Evolutionary conservation across 1,139 yeast species (phyloP).

Genomic region (Ashbya aceris): DNA sequence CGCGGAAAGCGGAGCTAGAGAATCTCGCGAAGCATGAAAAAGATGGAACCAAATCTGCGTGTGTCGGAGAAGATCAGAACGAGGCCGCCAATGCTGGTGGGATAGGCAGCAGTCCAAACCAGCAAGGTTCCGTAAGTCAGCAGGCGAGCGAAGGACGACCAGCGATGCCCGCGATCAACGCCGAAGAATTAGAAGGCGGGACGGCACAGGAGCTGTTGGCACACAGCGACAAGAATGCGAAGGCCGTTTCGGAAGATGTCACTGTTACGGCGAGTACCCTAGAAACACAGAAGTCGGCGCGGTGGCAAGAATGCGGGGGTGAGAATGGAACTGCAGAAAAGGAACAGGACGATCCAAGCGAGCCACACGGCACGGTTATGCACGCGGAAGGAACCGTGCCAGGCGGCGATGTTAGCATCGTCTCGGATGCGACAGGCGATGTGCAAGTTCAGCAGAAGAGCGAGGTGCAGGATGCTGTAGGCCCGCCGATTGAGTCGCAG

Average conservation of each 20-base stretch:
- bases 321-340: background rate
- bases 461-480: background rate
- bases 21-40: constrained; percentile 6
- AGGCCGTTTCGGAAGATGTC: background rate
- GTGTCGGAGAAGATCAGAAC: background rate
- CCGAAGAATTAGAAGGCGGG: background rate
- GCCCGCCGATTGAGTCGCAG: background rate
- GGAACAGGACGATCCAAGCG: background rate
- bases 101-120: too few species aligned
- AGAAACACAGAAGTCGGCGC: background rate
- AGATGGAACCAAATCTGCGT: background rate
- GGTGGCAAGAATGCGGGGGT: background rate
- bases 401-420: background rate
- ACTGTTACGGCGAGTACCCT: background rate
- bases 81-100: background rate
- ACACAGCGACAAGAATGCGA: background rate
- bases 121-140: background rate
- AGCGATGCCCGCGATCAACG: too few species aligned
- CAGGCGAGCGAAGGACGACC: background rate
- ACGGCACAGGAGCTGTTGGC: background rate
- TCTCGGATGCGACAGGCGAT: background rate
- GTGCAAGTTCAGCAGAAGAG: background rate
- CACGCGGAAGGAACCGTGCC: background rate
- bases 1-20: constrained; percentile 26
- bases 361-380: background rate